Conservation (phyloP, 2,329 filamentous ascomycete species). For the Colletotrichum tabaci region DNA sequence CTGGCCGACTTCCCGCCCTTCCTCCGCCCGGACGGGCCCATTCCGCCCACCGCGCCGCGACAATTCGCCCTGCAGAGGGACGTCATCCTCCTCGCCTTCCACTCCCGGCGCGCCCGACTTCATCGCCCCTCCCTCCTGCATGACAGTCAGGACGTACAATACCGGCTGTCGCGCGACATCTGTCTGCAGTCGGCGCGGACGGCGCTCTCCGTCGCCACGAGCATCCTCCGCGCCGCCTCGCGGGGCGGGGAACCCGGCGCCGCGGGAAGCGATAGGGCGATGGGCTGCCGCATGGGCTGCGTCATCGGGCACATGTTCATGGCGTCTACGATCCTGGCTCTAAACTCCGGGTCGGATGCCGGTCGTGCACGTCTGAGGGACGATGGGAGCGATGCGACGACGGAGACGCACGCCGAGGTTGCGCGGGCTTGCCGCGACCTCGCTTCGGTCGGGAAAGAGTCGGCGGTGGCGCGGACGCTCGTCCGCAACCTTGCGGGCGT, state of each 20-base stretch:
- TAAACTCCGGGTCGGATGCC: conserved; percentile 34
- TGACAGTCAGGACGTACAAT: conserved; percentile 16
- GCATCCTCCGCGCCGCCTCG: conserved; percentile 39
- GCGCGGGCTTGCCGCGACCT: conserved; percentile 43
- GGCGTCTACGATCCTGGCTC: conserved; percentile 46
- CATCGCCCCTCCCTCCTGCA: conserved; percentile 48
- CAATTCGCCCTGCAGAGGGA: conserved; percentile 44
- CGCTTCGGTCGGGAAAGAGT: conserved; percentile 42
- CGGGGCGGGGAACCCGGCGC: not conserved
- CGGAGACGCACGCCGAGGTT: conserved; percentile 39
- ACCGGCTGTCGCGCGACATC: conserved; percentile 39
- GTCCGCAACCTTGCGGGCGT: conserved; percentile 43
- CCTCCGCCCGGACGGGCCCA: conserved; percentile 38
- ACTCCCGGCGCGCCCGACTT: conserved; percentile 47
- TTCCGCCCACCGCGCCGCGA: conserved; percentile 38
- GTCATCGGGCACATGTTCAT: conserved; percentile 46
- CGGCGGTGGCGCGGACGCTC: conserved; percentile 44
- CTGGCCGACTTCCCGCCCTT: conserved; percentile 44
- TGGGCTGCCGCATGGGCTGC: conserved; percentile 42
- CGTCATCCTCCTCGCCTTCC: conserved; percentile 44
- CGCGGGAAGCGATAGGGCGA: not conserved
- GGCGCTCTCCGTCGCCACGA: conserved; percentile 44
- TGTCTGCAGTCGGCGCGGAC: conserved; percentile 47
- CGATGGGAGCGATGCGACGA: not conserved
- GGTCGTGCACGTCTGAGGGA: not conserved